Percentiles rank a stretch among this genome's conserved stretches.
These are phyloP conservation scores for Eucommia ulmoides DNA, from an alignment of 257 asterid species.

Conservation along the genomic window DNA sequence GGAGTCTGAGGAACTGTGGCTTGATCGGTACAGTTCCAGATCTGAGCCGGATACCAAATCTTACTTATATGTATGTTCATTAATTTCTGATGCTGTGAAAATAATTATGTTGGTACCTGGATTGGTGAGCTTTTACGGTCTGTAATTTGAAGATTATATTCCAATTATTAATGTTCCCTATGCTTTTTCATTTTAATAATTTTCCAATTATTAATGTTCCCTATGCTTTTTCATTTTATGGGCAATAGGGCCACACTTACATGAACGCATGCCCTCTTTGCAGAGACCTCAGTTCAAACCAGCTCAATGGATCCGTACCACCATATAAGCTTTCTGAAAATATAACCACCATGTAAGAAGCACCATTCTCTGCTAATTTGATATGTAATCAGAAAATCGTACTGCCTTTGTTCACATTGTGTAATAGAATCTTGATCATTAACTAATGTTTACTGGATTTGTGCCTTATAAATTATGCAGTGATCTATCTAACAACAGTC, in stretches of 20 bases:
- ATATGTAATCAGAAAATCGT: neutral
- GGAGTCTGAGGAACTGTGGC: slow-evolving; percentile 98
- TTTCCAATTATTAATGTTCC: neutral
- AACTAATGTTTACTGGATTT: neutral
- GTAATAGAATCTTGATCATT: neutral
- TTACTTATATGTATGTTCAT: slow-evolving; percentile 66
- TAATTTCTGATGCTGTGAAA: neutral
- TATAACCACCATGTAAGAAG: slow-evolving; percentile 74
- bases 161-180: neutral
- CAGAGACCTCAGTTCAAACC: slow-evolving; percentile 84
- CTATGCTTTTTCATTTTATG: neutral
- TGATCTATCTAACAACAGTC: slow-evolving; percentile 63
- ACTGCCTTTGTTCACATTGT: neutral
- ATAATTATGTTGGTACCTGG: no score
- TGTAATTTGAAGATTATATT: no score
- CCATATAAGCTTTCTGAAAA: slow-evolving; percentile 41
- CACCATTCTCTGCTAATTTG: slow-evolving; percentile 4
- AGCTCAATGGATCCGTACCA: slow-evolving; percentile 68
- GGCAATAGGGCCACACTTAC: no score
- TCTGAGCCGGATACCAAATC: slow-evolving; percentile 47
- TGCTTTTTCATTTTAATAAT: neutral
- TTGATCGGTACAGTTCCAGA: slow-evolving; percentile 73
- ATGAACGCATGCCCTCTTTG: slow-evolving; percentile 16
- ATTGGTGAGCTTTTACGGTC: neutral
- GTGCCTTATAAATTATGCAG: slow-evolving; percentile 23